Evolutionary conservation across 1,284 basidiomycete species (phyloP).

Genomic region (Moesziomyces sp.): DNA sequence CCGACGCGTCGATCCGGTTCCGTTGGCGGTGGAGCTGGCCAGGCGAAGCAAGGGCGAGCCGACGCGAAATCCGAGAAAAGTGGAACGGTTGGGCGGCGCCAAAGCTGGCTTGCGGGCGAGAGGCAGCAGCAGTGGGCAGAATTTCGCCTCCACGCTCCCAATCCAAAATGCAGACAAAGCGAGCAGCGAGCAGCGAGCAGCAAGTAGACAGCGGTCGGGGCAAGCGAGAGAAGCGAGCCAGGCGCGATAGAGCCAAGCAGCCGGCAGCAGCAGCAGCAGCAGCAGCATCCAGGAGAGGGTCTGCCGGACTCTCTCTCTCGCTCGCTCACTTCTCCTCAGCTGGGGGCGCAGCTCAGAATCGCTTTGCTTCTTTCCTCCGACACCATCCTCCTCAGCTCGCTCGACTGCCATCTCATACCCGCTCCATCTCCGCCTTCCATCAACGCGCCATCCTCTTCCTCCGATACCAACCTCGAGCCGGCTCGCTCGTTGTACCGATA

Average conservation of each 20-base stretch:
- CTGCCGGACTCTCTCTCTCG: no score
- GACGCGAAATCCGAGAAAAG: conserved; percentile 16
- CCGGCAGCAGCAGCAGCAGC: no score
- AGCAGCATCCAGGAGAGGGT: no score
- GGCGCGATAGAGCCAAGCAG: not conserved
- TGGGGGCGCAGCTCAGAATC: no score
- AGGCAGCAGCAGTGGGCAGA: not conserved
- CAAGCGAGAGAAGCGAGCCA: conserved; percentile 6
- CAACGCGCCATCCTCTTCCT: no score
- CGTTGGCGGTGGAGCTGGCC: no score
- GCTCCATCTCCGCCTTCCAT: no score
- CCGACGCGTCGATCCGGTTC: not conserved
- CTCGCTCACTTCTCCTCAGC: no score
- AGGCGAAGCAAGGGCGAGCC: no score
- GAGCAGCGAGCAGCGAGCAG: not conserved
- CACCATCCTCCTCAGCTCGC: not conserved
- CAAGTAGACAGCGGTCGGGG: conserved; percentile 8
- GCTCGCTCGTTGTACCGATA: no score
- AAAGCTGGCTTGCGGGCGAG: not conserved
- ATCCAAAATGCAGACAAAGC: not conserved
- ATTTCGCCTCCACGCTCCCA: not conserved
- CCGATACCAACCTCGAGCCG: no score
- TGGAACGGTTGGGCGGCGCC: not conserved
- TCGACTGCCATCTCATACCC: not conserved
- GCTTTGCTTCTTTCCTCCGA: no score